Conservation (phyloP, 169 alveolate species). For the Hepatocystis sp. region DNA sequence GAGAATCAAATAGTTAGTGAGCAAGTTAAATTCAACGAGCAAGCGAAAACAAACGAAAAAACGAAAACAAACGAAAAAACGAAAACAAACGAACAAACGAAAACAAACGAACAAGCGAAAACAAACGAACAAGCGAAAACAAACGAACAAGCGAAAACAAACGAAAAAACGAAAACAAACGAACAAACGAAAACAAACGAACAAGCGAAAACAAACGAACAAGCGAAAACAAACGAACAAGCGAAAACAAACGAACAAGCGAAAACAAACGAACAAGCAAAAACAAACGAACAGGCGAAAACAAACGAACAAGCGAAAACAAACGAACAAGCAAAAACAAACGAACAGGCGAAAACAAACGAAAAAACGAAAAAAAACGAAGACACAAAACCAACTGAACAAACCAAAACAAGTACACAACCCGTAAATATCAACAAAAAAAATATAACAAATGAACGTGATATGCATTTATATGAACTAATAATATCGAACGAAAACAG, state of each 20-base stretch:
- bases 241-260: neutral
- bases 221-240: neutral
- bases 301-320: neutral
- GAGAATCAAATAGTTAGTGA: neutral
- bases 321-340: neutral
- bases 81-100: neutral
- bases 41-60: neutral
- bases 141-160: neutral
- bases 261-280: neutral
- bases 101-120: too few species aligned
- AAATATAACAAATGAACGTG: neutral
- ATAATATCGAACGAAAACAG: slow-evolving; percentile 56
- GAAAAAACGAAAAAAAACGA: neutral
- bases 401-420: too few species aligned
- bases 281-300: neutral
- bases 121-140: slow-evolving; percentile 7
- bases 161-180: neutral
- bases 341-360: neutral
- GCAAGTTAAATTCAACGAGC: too few species aligned
- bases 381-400: neutral
- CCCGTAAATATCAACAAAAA: neutral
- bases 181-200: neutral
- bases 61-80: neutral
- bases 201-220: neutral
- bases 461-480: slow-evolving; percentile 59